Evolutionary conservation across 805 yeast species (phyloP).

Genomic region (Saccharomyces mikatae): DNA sequence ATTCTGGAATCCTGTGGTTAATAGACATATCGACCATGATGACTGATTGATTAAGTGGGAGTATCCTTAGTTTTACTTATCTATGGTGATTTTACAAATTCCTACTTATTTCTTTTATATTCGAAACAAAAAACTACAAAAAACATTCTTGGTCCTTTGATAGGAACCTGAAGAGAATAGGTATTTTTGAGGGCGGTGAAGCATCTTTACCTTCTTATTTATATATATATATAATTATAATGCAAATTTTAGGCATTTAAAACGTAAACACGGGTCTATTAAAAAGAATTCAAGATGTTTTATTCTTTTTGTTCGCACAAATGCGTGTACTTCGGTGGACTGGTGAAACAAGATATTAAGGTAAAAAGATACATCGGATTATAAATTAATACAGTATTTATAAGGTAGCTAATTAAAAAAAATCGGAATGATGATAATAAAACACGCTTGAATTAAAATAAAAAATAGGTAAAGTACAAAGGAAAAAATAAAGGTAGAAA

Average conservation of each 20-base stretch:
- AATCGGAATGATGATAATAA: neutral
- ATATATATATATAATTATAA: neutral
- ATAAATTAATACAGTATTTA: neutral
- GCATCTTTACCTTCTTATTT: neutral
- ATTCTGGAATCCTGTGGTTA: slow-evolving; percentile 91
- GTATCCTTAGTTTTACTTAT: neutral
- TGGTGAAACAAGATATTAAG: neutral
- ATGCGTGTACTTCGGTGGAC: neutral
- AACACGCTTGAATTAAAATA: neutral
- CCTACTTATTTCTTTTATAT: neutral
- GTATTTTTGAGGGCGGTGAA: neutral
- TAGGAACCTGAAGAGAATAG: neutral
- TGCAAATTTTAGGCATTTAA: neutral
- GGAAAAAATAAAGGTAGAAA: neutral
- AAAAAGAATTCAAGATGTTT: neutral
- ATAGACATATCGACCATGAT: slow-evolving; percentile 63
- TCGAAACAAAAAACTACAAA: neutral
- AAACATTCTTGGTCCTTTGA: neutral
- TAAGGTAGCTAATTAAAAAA: neutral
- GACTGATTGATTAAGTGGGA: slow-evolving; percentile 4
- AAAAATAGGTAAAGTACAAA: neutral
- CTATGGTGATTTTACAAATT: neutral
- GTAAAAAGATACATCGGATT: neutral
- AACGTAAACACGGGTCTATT: neutral
- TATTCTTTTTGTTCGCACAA: neutral